Evolutionary conservation across 2,329 filamentous ascomycete genomes (phyloP), one percentile per base, ranked within the genome.

Genomic region (Eutypa lata): DNA sequence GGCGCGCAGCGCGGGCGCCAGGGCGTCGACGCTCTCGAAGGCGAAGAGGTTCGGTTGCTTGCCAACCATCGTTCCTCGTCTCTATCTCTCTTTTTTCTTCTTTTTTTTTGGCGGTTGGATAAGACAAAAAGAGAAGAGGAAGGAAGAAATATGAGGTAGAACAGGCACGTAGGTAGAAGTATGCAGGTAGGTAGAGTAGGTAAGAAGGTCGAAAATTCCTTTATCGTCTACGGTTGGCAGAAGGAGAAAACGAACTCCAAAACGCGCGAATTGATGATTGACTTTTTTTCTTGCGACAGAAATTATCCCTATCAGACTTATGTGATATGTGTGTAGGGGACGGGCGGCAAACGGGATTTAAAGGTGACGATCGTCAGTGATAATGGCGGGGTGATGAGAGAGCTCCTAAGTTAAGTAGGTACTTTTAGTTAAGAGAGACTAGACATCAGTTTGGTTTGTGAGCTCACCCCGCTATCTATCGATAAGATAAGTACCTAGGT

Each of bases 1-100:
- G 63, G 83, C 76, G 68, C 92, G 88, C 63, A 99, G 83, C 59
- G 87, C 86, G 35, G 81, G 76, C 19, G 91, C 90, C 61, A 99
- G 86, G 55, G 83, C 78, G 60, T 84, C 80, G 65, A 81, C 75
- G 71, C 79, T 80, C 61, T 84, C 76, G 74, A 95, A 97, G 61
- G 89, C 84, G 80, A 89, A 96, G 65, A 99, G 88, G 67, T 85
- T 87, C 55, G 82, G 79, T 66, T 83, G 80, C 60, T 80, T 82
- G 64, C 75, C 76, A 76, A 63, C 63, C 65, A 84, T 83, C 55
- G 62, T 75, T 63, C 53, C 46, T 55, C 37, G 13, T 18, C 35
- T 38, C 7, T 16, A 24, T 38, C 18, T 33, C 53, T 49, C 22
- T 42, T 51, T 38, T 6, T 38, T 18, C 35, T 18, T 38, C 7